Evolutionary conservation across 331 rosid species (phyloP).

Genomic region (Phaseolus coccineus): DNA sequence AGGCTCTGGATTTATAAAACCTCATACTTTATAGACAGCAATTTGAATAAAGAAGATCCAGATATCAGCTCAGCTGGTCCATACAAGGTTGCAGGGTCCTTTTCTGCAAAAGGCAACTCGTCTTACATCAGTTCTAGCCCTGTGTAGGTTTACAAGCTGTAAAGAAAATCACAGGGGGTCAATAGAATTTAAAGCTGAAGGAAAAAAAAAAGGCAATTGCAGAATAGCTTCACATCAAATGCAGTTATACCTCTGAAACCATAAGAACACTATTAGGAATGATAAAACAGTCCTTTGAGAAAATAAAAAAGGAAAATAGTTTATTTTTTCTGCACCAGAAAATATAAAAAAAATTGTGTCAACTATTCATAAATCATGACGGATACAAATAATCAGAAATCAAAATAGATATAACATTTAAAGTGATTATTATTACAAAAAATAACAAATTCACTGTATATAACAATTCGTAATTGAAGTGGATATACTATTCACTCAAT

Average conservation of each 20-base stretch:
- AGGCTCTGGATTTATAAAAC: conserved; percentile 26
- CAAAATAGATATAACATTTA: background rate
- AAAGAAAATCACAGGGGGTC: conserved; percentile 9
- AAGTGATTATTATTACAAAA: no score
- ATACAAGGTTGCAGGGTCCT: background rate
- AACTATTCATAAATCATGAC: background rate
- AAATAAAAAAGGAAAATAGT: background rate
- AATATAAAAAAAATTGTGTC: no score
- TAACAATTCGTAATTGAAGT: background rate
- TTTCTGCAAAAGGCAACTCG: conserved; percentile 22
- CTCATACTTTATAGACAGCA: conserved; percentile 20
- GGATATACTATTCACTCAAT: background rate
- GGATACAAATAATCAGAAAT: background rate
- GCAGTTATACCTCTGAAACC: conserved; percentile 21
- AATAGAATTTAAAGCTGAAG: conserved; percentile 27
- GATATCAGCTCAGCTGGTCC: conserved; percentile 27
- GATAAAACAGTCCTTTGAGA: conserved; percentile 14
- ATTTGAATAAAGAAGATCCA: conserved; percentile 31
- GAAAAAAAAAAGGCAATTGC: background rate
- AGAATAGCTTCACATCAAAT: conserved; percentile 23
- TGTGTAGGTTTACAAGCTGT: conserved; percentile 15
- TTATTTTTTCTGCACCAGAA: background rate
- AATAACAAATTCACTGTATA: no score
- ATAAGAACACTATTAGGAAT: conserved; percentile 1
- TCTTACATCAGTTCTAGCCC: conserved; percentile 21